Conservation (phyloP, 225 moss, liverwort and hornwort genomes). For the Asterella californica region DNA sequence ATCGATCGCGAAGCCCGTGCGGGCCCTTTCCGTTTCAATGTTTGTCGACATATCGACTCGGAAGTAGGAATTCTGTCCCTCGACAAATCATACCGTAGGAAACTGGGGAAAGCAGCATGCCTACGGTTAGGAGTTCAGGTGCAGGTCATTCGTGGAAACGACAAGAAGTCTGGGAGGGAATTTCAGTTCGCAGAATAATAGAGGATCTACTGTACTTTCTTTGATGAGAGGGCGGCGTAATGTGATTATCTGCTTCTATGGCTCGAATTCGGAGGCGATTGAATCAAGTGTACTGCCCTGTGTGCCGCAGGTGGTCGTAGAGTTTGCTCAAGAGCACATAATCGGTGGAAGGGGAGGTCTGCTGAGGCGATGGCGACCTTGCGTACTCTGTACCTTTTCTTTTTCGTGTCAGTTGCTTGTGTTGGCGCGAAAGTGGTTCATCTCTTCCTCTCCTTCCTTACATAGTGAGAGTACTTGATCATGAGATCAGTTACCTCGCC, state of each 20-base stretch:
- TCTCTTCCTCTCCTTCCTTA: not conserved
- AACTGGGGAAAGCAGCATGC: not conserved
- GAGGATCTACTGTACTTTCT: not conserved
- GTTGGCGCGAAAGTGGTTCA: conserved; percentile 12
- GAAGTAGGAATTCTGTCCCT: not conserved
- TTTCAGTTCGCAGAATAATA: not conserved
- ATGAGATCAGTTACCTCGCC: not conserved
- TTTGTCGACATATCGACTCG: not conserved
- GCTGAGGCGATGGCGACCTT: not conserved
- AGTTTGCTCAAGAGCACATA: not conserved
- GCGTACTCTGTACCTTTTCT: conserved; percentile 12
- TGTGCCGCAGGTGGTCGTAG: conserved; percentile 1
- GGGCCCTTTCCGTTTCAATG: not conserved
- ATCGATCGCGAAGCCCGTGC: not conserved
- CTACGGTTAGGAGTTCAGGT: not conserved
- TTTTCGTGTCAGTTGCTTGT: conserved; percentile 15
- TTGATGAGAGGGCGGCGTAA: not conserved
- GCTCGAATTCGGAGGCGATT: too few species aligned
- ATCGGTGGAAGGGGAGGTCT: not conserved
- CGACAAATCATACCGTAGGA: not conserved
- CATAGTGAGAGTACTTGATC: not conserved
- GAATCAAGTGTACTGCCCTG: not conserved
- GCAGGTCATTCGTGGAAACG: not conserved
- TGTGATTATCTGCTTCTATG: not conserved
- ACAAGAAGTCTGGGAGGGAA: not conserved